phyloP scores from a whole-genome alignment of 164 flowering plant species.

The Malania oleifera region DNA sequence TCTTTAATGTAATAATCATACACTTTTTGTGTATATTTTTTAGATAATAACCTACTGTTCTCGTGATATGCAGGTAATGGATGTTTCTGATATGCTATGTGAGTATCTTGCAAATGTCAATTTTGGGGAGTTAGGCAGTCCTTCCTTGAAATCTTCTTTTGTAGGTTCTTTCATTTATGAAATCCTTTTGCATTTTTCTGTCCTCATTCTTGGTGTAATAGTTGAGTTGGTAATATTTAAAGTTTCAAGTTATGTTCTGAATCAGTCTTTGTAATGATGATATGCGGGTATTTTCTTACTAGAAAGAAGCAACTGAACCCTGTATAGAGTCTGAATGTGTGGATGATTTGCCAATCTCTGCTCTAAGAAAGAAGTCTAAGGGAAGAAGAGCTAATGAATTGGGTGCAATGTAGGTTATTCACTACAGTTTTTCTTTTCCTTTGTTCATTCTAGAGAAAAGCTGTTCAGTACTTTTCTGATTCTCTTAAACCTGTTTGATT shows the following conservation, averaged over 20 bases:
- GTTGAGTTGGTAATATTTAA: not conserved
- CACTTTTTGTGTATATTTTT: not conserved
- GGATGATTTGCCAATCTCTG: constrained; percentile 17
- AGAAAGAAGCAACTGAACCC: constrained; percentile 22
- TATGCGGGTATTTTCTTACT: constrained; percentile 6
- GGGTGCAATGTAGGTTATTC: not conserved
- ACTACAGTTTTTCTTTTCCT: not conserved
- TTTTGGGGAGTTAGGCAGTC: constrained; percentile 31
- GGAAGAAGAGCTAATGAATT: constrained; percentile 16
- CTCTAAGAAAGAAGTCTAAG: constrained; percentile 20
- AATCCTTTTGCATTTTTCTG: not conserved
- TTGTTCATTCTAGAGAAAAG: no score
- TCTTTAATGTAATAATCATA: not conserved
- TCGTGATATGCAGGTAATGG: constrained; percentile 44
- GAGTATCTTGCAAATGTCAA: constrained; percentile 35
- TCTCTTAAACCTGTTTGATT: no score
- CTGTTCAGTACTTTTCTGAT: no score
- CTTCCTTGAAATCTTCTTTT: constrained; percentile 15
- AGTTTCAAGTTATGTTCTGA: not conserved
- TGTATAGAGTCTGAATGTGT: constrained; percentile 16
- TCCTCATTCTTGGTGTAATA: not conserved
- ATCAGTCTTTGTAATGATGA: not conserved
- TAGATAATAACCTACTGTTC: not conserved
- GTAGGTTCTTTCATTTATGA: constrained; percentile 33
- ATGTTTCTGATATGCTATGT: constrained; percentile 57